Conservation (phyloP, 208 protist genomes). For the Trypanosoma lewisi region DNA sequence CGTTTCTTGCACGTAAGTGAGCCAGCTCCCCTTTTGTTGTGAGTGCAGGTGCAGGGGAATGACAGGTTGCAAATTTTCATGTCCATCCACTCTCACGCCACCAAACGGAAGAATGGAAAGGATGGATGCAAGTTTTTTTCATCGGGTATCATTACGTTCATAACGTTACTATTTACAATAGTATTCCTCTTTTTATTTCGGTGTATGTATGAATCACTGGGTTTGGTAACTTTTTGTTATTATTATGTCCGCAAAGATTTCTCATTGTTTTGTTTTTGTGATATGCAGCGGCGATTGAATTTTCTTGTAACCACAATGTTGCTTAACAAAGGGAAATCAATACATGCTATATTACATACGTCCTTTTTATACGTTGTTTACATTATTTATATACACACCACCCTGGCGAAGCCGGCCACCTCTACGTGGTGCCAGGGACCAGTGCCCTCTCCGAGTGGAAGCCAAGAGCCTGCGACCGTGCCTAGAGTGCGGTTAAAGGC, state of each 20-base stretch:
- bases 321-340: slow-evolving; percentile 50
- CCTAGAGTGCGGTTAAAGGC: too few relatives aligned
- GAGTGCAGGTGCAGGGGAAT: background rate
- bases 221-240: slow-evolving; percentile 87
- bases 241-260: slow-evolving; percentile 81
- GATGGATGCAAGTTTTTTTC: slow-evolving; percentile 90
- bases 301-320: slow-evolving; percentile 67
- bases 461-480: too few relatives aligned
- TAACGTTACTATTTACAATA: slow-evolving; percentile 63
- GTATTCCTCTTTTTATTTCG: slow-evolving; percentile 88
- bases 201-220: slow-evolving; percentile 92
- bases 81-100: slow-evolving; percentile 47
- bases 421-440: too few relatives aligned
- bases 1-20: slow-evolving; percentile 18
- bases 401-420: too few relatives aligned
- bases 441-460: too few relatives aligned
- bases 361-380: slow-evolving; percentile 87
- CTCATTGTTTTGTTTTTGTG: slow-evolving; percentile 39
- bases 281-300: slow-evolving; percentile 83
- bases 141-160: slow-evolving; percentile 90
- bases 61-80: slow-evolving; percentile 3
- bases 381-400: slow-evolving; percentile 58
- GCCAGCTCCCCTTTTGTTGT: slow-evolving; percentile 7
- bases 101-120: slow-evolving; percentile 93
- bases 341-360: slow-evolving; percentile 94